These are phyloP conservation scores for Cochliopodium minus DNA, from an alignment of 208 protist genomes.

Conservation along the genomic window DNA sequence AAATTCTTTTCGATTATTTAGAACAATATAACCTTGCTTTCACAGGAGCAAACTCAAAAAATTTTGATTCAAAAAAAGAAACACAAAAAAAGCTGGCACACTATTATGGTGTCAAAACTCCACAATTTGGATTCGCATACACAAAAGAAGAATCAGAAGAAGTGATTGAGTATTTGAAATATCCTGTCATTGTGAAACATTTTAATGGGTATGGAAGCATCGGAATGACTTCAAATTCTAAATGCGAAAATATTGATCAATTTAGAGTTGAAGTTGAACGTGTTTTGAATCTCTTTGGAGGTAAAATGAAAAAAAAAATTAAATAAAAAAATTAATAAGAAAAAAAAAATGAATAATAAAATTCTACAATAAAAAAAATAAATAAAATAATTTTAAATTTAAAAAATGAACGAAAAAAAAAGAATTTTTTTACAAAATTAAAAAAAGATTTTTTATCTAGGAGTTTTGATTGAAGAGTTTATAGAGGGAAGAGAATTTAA, in stretches of 20 bases:
- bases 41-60: slow-evolving; percentile 59
- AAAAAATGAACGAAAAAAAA: no score
- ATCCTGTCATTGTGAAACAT: slow-evolving; percentile 64
- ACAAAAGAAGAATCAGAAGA: slow-evolving; percentile 32
- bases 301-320: no score
- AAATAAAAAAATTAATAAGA: no score
- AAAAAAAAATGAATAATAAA: no score
- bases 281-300: slow-evolving; percentile 51
- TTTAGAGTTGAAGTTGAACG: slow-evolving; percentile 32
- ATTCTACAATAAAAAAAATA: no score
- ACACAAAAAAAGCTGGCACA: slow-evolving; percentile 57
- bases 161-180: slow-evolving; percentile 30
- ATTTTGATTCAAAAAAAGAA: slow-evolving; percentile 57
- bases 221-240: slow-evolving; percentile 63
- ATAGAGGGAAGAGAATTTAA: no score
- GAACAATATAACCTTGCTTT: slow-evolving; percentile 63
- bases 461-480: no score
- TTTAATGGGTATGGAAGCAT: slow-evolving; percentile 62
- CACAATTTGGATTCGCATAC: slow-evolving; percentile 41
- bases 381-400: no score
- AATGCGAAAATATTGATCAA: slow-evolving; percentile 40
- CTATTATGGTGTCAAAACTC: slow-evolving; percentile 46
- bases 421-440: no score
- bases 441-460: no score
- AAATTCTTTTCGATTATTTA: no score